A percentile compares a stretch with the other conserved stretches of the same genome.
Conservation (phyloP, 2,329 filamentous ascomycete genomes). For the Raffaelea deltoideospora region DNA sequence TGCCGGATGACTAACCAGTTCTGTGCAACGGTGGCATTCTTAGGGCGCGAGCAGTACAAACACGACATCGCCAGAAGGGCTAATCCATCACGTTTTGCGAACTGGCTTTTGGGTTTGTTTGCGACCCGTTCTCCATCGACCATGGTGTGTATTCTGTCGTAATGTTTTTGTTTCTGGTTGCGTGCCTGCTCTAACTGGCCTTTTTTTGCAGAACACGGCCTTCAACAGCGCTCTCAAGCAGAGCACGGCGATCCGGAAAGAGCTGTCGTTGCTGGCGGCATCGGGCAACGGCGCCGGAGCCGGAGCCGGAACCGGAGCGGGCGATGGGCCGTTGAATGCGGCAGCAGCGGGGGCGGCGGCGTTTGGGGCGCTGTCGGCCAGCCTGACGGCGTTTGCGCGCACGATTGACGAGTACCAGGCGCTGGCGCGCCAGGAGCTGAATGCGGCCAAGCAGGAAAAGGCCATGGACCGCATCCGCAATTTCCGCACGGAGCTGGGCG, state of each 20-base stretch:
- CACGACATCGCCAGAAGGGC: too few relatives aligned
- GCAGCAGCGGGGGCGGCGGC: slow-evolving; percentile 22
- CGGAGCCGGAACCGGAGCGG: background rate
- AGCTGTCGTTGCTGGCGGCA: slow-evolving; percentile 30
- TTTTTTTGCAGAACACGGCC: slow-evolving; percentile 48
- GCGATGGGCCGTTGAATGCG: slow-evolving; percentile 16
- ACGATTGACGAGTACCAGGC: slow-evolving; percentile 85
- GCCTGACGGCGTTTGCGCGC: slow-evolving; percentile 58
- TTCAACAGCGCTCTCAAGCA: slow-evolving; percentile 84
- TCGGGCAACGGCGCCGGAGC: slow-evolving; percentile 17
- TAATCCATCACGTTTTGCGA: too few relatives aligned
- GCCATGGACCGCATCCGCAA: slow-evolving; percentile 71
- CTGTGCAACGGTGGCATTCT: too few relatives aligned
- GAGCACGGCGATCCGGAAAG: slow-evolving; percentile 63
- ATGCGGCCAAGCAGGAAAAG: slow-evolving; percentile 82
- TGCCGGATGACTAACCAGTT: too few relatives aligned
- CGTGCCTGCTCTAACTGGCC: too few relatives aligned
- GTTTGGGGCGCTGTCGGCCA: slow-evolving; percentile 56
- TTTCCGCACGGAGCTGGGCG: slow-evolving; percentile 68
- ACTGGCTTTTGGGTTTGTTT: too few relatives aligned
- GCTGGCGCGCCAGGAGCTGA: slow-evolving; percentile 76
- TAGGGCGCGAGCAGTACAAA: too few relatives aligned
- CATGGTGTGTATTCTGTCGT: too few relatives aligned
- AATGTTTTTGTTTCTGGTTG: too few relatives aligned
- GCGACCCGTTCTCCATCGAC: too few relatives aligned